Conservation (phyloP, 495 filamentous ascomycete genomes). For the Lasiosphaeria miniovina region DNA sequence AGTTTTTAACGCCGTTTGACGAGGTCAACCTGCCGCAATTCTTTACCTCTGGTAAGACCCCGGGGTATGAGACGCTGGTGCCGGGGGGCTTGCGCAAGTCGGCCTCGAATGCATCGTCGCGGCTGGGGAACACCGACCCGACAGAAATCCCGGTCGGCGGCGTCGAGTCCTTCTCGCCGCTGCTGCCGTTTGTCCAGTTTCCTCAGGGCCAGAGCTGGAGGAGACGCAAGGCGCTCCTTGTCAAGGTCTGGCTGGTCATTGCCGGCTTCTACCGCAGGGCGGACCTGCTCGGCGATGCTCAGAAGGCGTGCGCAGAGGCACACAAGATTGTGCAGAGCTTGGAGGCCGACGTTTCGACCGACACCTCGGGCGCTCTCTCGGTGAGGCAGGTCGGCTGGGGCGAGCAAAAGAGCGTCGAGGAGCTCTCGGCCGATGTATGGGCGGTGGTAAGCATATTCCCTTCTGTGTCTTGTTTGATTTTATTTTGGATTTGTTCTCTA, state of each 20-base stretch:
- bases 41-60: constrained; percentile 30
- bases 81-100: constrained; percentile 23
- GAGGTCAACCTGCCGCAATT: constrained; percentile 33
- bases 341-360: constrained; percentile 52
- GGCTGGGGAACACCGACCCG: constrained; percentile 14
- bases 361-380: constrained; percentile 43
- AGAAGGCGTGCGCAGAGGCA: constrained; percentile 79
- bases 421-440: constrained; percentile 76
- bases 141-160: constrained; percentile 15
- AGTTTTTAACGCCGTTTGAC: constrained; percentile 37
- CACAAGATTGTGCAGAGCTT: constrained; percentile 58
- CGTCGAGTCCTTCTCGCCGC: constrained; percentile 24
- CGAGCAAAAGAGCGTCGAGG: constrained; percentile 68
- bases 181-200: constrained; percentile 49
- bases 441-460: constrained; percentile 52
- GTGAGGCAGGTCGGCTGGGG: constrained; percentile 68
- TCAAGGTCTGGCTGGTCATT: constrained; percentile 87
- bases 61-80: constrained; percentile 1
- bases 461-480: not conserved
- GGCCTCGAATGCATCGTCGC: constrained; percentile 24
- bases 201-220: constrained; percentile 50
- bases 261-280: constrained; percentile 83
- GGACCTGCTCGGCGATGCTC: constrained; percentile 70
- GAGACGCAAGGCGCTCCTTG: constrained; percentile 59
- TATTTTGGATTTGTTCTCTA: no score